Conservation (phyloP, 2,329 filamentous ascomycete species). For the Verticillium isaacii region DNA sequence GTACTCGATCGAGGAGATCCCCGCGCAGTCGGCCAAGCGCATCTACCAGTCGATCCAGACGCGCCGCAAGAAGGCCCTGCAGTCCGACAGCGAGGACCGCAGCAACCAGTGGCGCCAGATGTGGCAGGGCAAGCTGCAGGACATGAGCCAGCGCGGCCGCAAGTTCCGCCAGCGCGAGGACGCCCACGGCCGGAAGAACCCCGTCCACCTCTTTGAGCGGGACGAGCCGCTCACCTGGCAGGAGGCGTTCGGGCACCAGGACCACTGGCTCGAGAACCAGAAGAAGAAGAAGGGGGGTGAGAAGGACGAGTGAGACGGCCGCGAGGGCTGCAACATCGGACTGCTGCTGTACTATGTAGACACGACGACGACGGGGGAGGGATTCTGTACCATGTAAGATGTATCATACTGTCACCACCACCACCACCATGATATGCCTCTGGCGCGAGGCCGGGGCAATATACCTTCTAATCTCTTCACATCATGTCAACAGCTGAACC, state of each 20-base stretch:
- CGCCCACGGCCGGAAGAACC: conserved; percentile 39
- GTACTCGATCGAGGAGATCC: conserved; percentile 67
- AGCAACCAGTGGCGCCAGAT: conserved; percentile 40
- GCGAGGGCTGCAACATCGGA: no score
- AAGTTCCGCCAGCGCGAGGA: conserved; percentile 52
- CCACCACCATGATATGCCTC: neutral
- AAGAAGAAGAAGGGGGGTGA: neutral
- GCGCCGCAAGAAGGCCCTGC: conserved; percentile 46
- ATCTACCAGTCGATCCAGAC: conserved; percentile 54
- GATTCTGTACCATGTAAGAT: neutral
- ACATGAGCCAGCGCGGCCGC: conserved; percentile 48
- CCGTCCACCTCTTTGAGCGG: conserved; percentile 42
- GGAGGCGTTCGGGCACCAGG: conserved; percentile 25
- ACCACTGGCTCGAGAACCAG: conserved; percentile 5
- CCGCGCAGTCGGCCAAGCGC: conserved; percentile 32
- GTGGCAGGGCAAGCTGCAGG: conserved; percentile 35
- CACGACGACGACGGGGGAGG: neutral
- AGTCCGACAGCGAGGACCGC: conserved; percentile 33
- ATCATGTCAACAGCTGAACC: neutral
- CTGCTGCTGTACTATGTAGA: neutral
- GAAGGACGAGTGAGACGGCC: neutral
- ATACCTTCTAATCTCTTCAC: neutral
- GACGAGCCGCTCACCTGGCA: conserved; percentile 25
- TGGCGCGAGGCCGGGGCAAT: neutral
- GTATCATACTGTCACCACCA: neutral